Conservation (phyloP, 139 green algal genomes). For the Picochlorum sp. region DNA sequence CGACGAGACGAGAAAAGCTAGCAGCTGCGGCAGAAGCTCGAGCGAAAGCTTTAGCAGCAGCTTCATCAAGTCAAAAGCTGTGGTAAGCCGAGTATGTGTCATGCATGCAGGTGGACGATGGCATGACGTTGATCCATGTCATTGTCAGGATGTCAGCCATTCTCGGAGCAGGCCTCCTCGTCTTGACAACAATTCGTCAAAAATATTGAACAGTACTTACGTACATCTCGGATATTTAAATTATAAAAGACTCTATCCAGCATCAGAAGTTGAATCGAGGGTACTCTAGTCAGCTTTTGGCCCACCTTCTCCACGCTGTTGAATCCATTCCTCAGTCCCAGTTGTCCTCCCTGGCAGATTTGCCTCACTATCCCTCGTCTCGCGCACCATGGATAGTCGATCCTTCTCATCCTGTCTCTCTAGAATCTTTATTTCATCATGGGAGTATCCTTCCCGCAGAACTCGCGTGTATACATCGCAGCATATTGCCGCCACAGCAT, state of each 20-base stretch:
- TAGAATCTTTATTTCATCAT: not conserved
- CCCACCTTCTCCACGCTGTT: constrained; percentile 29
- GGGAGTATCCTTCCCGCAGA: not conserved
- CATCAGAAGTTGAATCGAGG: too few relatives aligned
- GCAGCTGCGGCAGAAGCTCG: constrained; percentile 69
- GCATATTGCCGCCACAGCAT: not conserved
- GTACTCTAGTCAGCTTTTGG: too few relatives aligned
- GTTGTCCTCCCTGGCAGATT: constrained; percentile 29
- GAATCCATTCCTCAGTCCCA: constrained; percentile 28
- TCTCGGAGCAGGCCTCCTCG: constrained; percentile 5
- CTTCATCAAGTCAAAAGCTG: constrained; percentile 36
- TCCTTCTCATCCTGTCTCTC: not conserved
- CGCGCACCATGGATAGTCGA: not conserved
- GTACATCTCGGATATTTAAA: too few relatives aligned
- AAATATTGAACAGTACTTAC: too few relatives aligned
- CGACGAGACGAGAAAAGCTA: constrained; percentile 43
- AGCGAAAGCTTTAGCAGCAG: constrained; percentile 48
- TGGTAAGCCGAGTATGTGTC: constrained; percentile 4
- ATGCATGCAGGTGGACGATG: constrained; percentile 1
- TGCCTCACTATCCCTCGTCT: not conserved
- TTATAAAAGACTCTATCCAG: too few relatives aligned
- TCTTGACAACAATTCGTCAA: not conserved
- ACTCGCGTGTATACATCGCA: not conserved
- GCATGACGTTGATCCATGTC: not conserved
- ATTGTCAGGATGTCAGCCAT: constrained; percentile 18